Evolutionary conservation across 768 basidiomycete species (phyloP).

Genomic region (Mrakia hoshinonis): DNA sequence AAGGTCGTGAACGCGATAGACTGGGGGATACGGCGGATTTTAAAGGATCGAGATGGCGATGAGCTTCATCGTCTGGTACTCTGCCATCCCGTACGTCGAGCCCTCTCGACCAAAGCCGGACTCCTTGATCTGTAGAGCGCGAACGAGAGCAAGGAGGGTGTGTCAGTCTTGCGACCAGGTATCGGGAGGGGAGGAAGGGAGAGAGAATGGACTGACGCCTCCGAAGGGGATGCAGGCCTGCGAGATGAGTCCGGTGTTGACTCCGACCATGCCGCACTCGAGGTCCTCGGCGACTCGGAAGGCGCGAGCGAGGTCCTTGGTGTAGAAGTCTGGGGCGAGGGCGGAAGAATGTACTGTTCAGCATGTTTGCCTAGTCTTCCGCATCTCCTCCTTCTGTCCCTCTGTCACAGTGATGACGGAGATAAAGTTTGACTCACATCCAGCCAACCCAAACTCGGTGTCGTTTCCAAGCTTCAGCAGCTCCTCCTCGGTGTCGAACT

Average conservation of each 20-base stretch:
- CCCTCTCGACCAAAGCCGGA: constrained; percentile 84
- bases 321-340: constrained; percentile 62
- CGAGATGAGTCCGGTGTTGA: constrained; percentile 70
- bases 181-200: not conserved
- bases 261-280: constrained; percentile 87
- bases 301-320: constrained; percentile 71
- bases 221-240: constrained; percentile 79
- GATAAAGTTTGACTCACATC: constrained; percentile 39
- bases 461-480: constrained; percentile 77
- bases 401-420: no score
- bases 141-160: constrained; percentile 31
- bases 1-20: no score
- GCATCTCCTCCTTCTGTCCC: not conserved
- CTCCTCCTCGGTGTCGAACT: constrained; percentile 90
- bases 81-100: constrained; percentile 70
- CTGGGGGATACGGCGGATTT: no score
- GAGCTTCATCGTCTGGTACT: constrained; percentile 44
- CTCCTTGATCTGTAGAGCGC: constrained; percentile 46
- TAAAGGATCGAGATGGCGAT: constrained; percentile 18
- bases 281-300: constrained; percentile 92
- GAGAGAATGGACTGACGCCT: constrained; percentile 50
- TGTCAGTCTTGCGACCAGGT: not conserved
- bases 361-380: not conserved
- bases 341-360: not conserved
- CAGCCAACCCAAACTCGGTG: constrained; percentile 75